These are phyloP conservation scores for Cyberlindnera misumaiensis DNA, from an alignment of 805 yeast genomes.

Conservation along the genomic window DNA sequence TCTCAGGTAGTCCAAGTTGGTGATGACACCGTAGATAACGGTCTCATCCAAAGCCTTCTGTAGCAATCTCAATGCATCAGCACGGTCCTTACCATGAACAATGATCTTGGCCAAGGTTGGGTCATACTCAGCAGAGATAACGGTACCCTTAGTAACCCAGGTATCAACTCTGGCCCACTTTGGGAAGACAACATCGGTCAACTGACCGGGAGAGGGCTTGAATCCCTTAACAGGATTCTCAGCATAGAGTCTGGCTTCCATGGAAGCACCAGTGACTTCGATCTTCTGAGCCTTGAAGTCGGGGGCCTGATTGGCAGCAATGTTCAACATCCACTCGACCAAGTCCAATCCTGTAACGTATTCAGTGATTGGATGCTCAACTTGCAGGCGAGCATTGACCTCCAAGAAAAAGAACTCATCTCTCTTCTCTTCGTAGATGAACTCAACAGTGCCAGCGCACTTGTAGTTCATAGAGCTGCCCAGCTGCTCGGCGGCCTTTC, in stretches of 20 bases:
- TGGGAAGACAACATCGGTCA: conserved; percentile 82
- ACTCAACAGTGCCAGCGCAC: conserved; percentile 97
- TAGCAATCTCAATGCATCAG: conserved; percentile 73
- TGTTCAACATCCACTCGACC: conserved; percentile 93
- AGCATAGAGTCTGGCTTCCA: conserved; percentile 96
- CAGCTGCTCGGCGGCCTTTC: conserved; percentile 77
- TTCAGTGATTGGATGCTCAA: conserved; percentile 97
- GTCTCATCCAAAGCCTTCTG: conserved; percentile 82
- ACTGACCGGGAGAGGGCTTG: conserved; percentile 93
- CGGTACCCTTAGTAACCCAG: conserved; percentile 89
- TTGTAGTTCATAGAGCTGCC: conserved; percentile 82
- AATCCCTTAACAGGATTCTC: conserved; percentile 95
- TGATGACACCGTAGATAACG: conserved; percentile 77
- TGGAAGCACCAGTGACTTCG: conserved; percentile 74
- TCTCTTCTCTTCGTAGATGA: conserved; percentile 77
- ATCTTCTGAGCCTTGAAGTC: conserved; percentile 54
- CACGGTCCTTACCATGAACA: conserved; percentile 86
- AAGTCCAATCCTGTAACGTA: conserved; percentile 90
- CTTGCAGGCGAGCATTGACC: conserved; percentile 94
- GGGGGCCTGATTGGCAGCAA: conserved; percentile 88
- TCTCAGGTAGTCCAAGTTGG: conserved; percentile 85
- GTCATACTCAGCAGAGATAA: conserved; percentile 86
- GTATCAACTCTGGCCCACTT: conserved; percentile 89
- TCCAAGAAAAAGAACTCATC: conserved; percentile 93
- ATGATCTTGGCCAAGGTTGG: conserved; percentile 95